Evolutionary conservation across 106 monocot species (phyloP).

Genomic region (Apostasia ramifera): DNA sequence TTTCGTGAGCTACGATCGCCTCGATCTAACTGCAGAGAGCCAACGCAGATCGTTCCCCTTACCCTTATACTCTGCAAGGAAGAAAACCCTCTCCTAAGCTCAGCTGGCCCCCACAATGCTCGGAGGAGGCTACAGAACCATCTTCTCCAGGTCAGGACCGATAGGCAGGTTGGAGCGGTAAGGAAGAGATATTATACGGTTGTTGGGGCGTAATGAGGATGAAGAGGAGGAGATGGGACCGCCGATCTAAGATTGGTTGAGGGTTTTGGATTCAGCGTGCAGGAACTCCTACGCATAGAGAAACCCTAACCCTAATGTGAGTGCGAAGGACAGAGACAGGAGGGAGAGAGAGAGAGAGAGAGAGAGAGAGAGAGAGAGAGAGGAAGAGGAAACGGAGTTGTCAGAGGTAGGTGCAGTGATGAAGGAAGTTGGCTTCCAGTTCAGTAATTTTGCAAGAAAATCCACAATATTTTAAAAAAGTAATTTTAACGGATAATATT

Average conservation of each 20-base stretch:
- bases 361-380: background rate
- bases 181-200: background rate
- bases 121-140: background rate
- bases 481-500: too few relatives aligned
- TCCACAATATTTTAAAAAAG: too few relatives aligned
- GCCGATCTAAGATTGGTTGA: conserved; percentile 5
- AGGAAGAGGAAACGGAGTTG: background rate
- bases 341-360: conserved; percentile 10
- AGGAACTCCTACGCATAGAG: conserved; percentile 1
- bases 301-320: conserved; percentile 12
- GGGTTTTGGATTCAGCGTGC: background rate
- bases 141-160: background rate
- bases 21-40: background rate
- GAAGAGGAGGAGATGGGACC: background rate
- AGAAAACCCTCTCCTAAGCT: too few relatives aligned
- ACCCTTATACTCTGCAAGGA: background rate
- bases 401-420: background rate
- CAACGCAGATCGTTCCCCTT: background rate
- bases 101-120: background rate
- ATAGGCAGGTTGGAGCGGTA: background rate
- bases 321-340: conserved; percentile 2
- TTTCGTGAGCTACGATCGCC: background rate
- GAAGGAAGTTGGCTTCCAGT: background rate
- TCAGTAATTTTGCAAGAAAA: background rate
- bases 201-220: background rate